phyloP scores from a whole-genome alignment of 257 asterid species.

The Nicotiana tomentosiformis region DNA sequence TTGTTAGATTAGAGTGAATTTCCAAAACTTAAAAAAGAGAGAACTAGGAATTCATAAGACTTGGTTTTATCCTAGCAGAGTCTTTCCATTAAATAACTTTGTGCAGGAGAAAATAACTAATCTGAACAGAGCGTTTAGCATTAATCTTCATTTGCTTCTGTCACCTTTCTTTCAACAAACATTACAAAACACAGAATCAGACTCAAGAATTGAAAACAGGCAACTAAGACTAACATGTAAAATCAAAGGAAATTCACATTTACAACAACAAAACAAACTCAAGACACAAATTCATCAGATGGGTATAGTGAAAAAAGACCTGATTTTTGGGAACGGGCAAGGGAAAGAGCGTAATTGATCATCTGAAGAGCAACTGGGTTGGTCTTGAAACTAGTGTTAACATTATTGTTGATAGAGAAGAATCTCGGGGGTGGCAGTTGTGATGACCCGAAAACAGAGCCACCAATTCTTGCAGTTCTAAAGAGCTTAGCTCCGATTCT shows the following conservation, averaged over 20 bases:
- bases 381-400: slow-evolving; percentile 16
- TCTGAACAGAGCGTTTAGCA: background rate
- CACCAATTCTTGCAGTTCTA: slow-evolving; percentile 27
- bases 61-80: background rate
- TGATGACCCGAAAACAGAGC: slow-evolving; percentile 26
- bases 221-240: background rate
- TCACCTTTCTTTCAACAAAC: background rate
- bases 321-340: slow-evolving; percentile 69
- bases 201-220: background rate
- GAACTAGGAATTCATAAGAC: background rate
- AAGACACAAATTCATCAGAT: background rate
- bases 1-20: background rate
- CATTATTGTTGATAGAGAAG: slow-evolving; percentile 16
- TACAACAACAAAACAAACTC: background rate
- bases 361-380: slow-evolving; percentile 69
- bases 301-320: slow-evolving; percentile 27
- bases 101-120: too few relatives aligned
- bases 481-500: slow-evolving; percentile 35
- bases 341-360: slow-evolving; percentile 69
- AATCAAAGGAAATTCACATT: background rate
- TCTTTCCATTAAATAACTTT: too few relatives aligned
- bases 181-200: background rate
- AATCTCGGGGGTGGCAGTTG: slow-evolving; percentile 31
- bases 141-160: background rate
- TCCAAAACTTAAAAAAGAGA: background rate